These are phyloP conservation scores for Collybiopsis confluens DNA, from an alignment of 768 basidiomycete species.

Conservation along the genomic window DNA sequence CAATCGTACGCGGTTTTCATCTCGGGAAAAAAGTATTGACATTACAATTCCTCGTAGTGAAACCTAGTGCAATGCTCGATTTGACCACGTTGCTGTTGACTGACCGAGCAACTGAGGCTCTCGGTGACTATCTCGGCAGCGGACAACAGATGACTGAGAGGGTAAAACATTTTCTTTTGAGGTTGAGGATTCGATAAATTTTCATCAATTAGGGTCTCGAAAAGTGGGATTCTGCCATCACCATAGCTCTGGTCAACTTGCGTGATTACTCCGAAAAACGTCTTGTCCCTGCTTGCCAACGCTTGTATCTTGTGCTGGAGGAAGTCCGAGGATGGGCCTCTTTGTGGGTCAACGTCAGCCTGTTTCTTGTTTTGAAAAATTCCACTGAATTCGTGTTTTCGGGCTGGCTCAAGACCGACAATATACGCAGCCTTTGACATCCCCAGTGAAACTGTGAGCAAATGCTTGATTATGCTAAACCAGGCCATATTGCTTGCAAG, in stretches of 20 bases:
- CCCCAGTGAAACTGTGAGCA: slow-evolving; percentile 40
- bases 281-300: slow-evolving; percentile 70
- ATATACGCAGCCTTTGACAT: slow-evolving; percentile 56
- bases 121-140: slow-evolving; percentile 72
- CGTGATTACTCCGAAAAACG: slow-evolving; percentile 72
- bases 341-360: slow-evolving; percentile 41
- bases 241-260: slow-evolving; percentile 65
- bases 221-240: slow-evolving; percentile 77
- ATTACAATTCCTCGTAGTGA: slow-evolving; percentile 35
- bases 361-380: background rate
- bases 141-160: slow-evolving; percentile 80
- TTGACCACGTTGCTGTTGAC: slow-evolving; percentile 67
- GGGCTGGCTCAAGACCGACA: slow-evolving; percentile 42
- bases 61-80: slow-evolving; percentile 63
- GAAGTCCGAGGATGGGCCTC: slow-evolving; percentile 77
- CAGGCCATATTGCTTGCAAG: slow-evolving; percentile 59
- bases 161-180: slow-evolving; percentile 35
- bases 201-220: slow-evolving; percentile 53
- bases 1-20: slow-evolving; percentile 39
- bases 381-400: slow-evolving; percentile 7
- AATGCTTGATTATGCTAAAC: slow-evolving; percentile 48
- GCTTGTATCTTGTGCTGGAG: slow-evolving; percentile 69
- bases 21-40: slow-evolving; percentile 6
- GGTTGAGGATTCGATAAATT: slow-evolving; percentile 13
- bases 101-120: slow-evolving; percentile 65